Evolutionary conservation across 805 yeast genomes (phyloP).

Genomic region (Saccharomycopsis sp.): DNA sequence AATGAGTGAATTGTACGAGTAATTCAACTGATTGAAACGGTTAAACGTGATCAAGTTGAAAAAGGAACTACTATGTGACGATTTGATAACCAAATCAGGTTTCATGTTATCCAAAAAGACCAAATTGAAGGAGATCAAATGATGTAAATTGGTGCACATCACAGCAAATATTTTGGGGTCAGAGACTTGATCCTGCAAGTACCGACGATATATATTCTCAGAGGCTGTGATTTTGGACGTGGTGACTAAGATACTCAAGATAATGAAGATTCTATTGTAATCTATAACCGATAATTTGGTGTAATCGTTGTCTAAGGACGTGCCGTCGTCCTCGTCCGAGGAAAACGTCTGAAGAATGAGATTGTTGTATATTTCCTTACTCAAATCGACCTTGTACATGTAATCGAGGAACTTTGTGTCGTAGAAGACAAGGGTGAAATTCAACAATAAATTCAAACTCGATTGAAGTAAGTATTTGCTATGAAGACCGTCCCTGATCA

Average conservation of each 20-base stretch:
- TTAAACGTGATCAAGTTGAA: conserved; percentile 21
- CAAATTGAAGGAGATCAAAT: conserved; percentile 15
- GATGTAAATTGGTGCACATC: conserved; percentile 6
- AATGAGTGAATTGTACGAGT: conserved; percentile 7
- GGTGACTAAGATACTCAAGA: conserved; percentile 11
- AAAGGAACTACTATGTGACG: conserved; percentile 12
- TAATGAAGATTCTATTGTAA: conserved; percentile 14
- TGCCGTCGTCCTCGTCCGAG: not conserved
- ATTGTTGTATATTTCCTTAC: conserved; percentile 6
- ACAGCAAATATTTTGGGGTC: conserved; percentile 1
- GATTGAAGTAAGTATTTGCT: conserved; percentile 5
- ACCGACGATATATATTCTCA: conserved; percentile 5
- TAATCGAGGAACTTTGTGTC: conserved; percentile 4
- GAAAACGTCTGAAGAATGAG: conserved; percentile 1
- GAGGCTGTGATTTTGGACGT: not conserved
- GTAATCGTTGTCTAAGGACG: not conserved
- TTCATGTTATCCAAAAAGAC: conserved; percentile 13
- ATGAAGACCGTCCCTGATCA: conserved; percentile 8
- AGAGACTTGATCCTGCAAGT: not conserved
- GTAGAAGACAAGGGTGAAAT: conserved; percentile 9
- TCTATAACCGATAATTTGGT: conserved; percentile 8
- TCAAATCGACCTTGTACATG: conserved; percentile 9
- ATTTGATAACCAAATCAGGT: conserved; percentile 15
- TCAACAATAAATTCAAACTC: conserved; percentile 9
- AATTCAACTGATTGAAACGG: conserved; percentile 18